Evolutionary conservation across 2,329 filamentous ascomycete species (phyloP).

Genomic region (Curvularia spicifera): DNA sequence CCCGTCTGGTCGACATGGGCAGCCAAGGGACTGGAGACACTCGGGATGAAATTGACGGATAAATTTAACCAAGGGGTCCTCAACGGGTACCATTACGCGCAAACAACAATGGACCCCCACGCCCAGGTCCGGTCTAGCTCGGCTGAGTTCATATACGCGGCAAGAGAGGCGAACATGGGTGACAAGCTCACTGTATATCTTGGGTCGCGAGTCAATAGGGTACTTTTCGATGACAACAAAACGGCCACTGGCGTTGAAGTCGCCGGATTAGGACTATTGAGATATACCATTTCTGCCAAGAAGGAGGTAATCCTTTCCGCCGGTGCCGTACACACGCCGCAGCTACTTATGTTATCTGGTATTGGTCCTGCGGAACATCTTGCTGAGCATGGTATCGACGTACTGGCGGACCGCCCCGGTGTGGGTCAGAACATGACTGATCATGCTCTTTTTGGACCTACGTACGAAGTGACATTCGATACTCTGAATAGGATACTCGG

Average conservation of each 20-base stretch:
- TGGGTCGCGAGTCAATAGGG: conserved; percentile 42
- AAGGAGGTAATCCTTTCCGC: conserved; percentile 56
- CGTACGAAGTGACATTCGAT: conserved; percentile 27
- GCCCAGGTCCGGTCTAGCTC: no score
- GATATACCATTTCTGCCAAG: conserved; percentile 33
- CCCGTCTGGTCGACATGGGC: no score
- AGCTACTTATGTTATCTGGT: conserved; percentile 48
- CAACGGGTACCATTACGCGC: no score
- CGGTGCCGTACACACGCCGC: conserved; percentile 53
- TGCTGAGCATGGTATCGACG: conserved; percentile 22
- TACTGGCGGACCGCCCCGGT: conserved; percentile 23
- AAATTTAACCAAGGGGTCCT: no score
- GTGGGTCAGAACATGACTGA: conserved; percentile 30
- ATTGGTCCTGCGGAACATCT: conserved; percentile 39
- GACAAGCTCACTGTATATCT: conserved; percentile 35
- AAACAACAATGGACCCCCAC: no score
- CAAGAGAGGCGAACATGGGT: no score
- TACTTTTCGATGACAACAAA: conserved; percentile 44
- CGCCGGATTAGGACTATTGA: neutral
- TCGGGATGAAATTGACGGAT: no score
- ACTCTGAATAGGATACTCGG: conserved; percentile 29
- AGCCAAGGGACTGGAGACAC: no score
- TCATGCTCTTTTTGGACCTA: conserved; percentile 28
- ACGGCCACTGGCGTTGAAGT: no score
- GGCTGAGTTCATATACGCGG: no score